Base-by-base conservation (phyloP, 768 basidiomycete genomes). In the Serendipita sp. region DNA sequence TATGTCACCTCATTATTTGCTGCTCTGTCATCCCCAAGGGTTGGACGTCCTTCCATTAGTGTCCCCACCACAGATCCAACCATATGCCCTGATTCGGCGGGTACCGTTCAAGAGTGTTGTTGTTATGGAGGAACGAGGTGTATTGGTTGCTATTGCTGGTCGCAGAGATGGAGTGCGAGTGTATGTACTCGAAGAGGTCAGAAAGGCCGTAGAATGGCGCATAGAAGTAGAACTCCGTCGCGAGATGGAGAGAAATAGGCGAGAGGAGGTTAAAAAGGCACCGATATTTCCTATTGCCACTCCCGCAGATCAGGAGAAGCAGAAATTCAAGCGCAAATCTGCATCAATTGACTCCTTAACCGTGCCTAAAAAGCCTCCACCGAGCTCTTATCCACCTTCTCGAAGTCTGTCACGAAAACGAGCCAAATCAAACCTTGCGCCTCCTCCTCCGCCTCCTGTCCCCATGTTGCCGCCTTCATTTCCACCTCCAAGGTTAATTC, bases 91-190 rank as follows among this genome's bases (percentile, higher is more conserved):
- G 32, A 85, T 92, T 28, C 83, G 90, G 23, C 80, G 89, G 64
- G 88, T 90, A 63, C 79, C 81, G 41, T 92, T 92, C 74, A 91
- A 90, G 71, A 84, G 81, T 65, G 85, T 92, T n/a, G 87, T 92
- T 0, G 86, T 92, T 13, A 92, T 92, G 90, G 90, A 92, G 69
- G 88, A 91, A 70, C 85, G 90, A 35, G 90, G 89, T 4, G 89
- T 92, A 0, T 76, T 92, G n/a, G 90, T 92, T 7, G 89, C 90
- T 11, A 90, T 92, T 67, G 91, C 91, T 15, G 90, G 90, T 7
- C 78, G 90, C 67, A 77, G 90, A 69, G 89, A 91, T 67, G 89
- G 90, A 2, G 89, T 92, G 48, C 81, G 90, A 41, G 90, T 92
- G 16, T 92, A 92, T 72, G 90, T 90, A 16, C 77, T 92, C 15